Evolutionary conservation across 2,329 filamentous ascomycete species (phyloP), one percentile per base, ranked within the genome.

Genomic region (Aspergillus sp.): DNA sequence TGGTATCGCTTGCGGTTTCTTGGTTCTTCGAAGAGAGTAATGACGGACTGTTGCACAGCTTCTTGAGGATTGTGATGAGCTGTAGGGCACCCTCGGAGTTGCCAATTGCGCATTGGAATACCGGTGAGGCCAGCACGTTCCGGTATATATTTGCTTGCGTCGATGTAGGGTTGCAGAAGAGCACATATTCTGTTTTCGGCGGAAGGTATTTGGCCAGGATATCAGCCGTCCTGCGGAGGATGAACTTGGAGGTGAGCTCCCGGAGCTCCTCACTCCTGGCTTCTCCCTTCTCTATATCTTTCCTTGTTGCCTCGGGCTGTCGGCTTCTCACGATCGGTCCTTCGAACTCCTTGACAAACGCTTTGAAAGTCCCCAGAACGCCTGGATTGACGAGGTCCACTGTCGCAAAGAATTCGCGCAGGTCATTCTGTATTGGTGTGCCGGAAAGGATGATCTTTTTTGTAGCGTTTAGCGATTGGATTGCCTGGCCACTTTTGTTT

Each of bases 31-130:
- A 58, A 26, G 67, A 67, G 5, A 85, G 62, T 7, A 83, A 58
- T 0, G 69, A 74, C 1, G 80, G 80, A 41, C 77, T 79, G 51
- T 84, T 84, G 64, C 80, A 84, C 12, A 82, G 67, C 52, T 84
- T 84, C 59, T 84, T 84, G 12, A 85, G 61, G 12, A 83, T 68
- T 11, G 75, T 83, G 48, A 84, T 83, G 10, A 84, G 70, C 45
- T 81, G 75, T 2, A 85, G 63, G 2, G 76, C 72, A 29, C 70
- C 69, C 30, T 82, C 75, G 1, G 71, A 64, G 40, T 69, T 78
- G 10, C 77, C 75, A 30, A 82, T 60, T 6, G 75, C 74, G 19
- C 64, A 68, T 30, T 73, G 69, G 44, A 82, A 82, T 4, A 75
- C 63, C 0, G 75, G 73, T 2, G 78, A 82, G 6, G 68, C 64